Evolutionary conservation across 257 asterid species (phyloP), one percentile per base, ranked within the genome.

Genomic region (Leonotis leonurus): DNA sequence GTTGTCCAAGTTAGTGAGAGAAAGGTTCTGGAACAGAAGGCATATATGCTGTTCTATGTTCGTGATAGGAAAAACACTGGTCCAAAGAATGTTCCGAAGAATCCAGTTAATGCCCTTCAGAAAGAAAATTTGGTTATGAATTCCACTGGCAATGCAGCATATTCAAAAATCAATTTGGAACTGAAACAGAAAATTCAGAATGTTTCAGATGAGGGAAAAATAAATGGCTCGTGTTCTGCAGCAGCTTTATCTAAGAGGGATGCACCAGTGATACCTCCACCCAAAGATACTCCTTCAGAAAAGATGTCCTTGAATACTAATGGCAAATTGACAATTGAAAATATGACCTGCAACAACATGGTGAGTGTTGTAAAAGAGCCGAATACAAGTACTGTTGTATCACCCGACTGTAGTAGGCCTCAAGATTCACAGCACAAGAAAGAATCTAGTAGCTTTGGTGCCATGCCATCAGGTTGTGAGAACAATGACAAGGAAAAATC

Each of bases 11-110:
- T 93, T 29, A 82, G 51, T 61, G 96, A 93, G 80, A 82, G 63
- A 70, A 80, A 68, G 70, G 99, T 89, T 73, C 80, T 93, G 72
- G 87, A 80, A 63, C 99, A 93, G 78, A 87, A 93, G 80, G 99
- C 99, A 26, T 93, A 93, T 68, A 93, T 93, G 96, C 72, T 93
- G 70, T 93, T 93, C 71, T 93, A 93, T 73, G 95, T 93, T 53
- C 82, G 95, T 32, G 96, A 93, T 69, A 73, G 81, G 76, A 81
- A 70, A 64, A 75, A 62, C 18, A 29, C 58, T 46, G 32, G 26
- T 29, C 43, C 80, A 16, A 87, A 80, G 76, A n/a, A n/a, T n/a
- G n/a, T n/a, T n/a, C n/a, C n/a, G n/a, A n/a, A n/a, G n/a, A 93
- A 81, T 72, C n/a, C n/a, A n/a, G 80, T 76, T 12, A 76, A 59